These are phyloP conservation scores for Cystofilobasidium macerans DNA, from an alignment of 768 basidiomycete genomes.

Conservation along the genomic window DNA sequence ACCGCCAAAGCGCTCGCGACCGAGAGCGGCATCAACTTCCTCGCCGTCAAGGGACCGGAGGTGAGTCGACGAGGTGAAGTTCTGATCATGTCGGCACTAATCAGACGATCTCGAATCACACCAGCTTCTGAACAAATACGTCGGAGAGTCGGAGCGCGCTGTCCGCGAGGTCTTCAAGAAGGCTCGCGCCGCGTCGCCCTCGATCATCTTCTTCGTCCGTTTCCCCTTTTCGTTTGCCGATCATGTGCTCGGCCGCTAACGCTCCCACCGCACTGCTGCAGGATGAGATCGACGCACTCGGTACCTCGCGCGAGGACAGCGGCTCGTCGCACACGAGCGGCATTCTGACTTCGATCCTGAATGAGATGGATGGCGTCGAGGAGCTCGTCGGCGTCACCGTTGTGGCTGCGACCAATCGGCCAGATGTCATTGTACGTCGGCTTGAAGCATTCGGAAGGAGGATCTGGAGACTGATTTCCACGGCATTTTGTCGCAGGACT, in stretches of 20 bases:
- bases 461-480: no score
- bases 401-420: conserved; percentile 89
- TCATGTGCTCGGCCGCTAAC: neutral
- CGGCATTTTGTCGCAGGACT: conserved; percentile 69
- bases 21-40: conserved; percentile 88
- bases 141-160: conserved; percentile 91
- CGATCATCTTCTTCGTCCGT: conserved; percentile 90
- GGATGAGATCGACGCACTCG: conserved; percentile 97
- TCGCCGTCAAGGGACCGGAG: conserved; percentile 96
- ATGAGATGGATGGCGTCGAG: conserved; percentile 98
- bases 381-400: conserved; percentile 89
- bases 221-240: neutral
- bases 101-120: neutral
- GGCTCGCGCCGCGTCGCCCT: conserved; percentile 83
- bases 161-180: conserved; percentile 92
- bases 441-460: neutral
- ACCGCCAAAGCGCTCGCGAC: conserved; percentile 83
- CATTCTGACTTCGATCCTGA: conserved; percentile 80
- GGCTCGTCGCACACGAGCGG: conserved; percentile 61
- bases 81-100: no score
- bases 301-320: conserved; percentile 58
- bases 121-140: conserved; percentile 88
- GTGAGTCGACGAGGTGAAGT: no score
- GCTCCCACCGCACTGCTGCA: conserved; percentile 34
- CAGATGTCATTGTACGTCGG: conserved; percentile 68